phyloP scores from a whole-genome alignment of 352 stramenopile species.

The Sclerospora graminicola region DNA sequence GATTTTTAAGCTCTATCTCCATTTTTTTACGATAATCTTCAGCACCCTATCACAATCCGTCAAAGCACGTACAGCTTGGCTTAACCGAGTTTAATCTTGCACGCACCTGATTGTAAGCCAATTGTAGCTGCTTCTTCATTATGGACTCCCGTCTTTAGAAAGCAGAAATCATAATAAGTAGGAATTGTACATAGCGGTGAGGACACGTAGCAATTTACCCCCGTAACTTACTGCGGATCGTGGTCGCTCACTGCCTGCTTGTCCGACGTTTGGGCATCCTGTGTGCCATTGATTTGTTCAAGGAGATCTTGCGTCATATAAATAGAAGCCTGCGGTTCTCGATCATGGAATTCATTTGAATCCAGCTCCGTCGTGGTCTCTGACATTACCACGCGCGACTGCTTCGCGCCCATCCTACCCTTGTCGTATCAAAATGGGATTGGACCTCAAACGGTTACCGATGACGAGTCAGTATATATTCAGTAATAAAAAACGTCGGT shows the following conservation, averaged over 20 bases:
- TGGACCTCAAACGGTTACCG: too few species aligned
- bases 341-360: slow-evolving; percentile 29
- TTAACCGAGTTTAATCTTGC: background rate
- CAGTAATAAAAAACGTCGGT: too few species aligned
- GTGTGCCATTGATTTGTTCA: slow-evolving; percentile 52
- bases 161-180: background rate
- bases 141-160: slow-evolving; percentile 36
- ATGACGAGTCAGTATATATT: too few species aligned
- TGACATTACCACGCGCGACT: slow-evolving; percentile 60
- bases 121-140: slow-evolving; percentile 66
- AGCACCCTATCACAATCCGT: slow-evolving; percentile 26
- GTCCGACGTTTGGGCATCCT: slow-evolving; percentile 7
- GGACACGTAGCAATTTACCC: background rate
- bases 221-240: slow-evolving; percentile 32
- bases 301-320: slow-evolving; percentile 58
- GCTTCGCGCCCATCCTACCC: slow-evolving; percentile 58
- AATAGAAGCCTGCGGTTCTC: slow-evolving; percentile 43
- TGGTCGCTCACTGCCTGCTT: slow-evolving; percentile 10
- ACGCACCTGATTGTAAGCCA: slow-evolving; percentile 63
- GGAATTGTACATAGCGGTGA: background rate
- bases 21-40: slow-evolving; percentile 61
- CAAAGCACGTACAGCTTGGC: background rate
- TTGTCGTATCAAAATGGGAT: too few species aligned
- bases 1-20: slow-evolving; percentile 38
- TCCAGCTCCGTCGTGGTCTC: slow-evolving; percentile 46